Evolutionary conservation across 805 yeast genomes (phyloP).

Genomic region (Lipomyces sp.): DNA sequence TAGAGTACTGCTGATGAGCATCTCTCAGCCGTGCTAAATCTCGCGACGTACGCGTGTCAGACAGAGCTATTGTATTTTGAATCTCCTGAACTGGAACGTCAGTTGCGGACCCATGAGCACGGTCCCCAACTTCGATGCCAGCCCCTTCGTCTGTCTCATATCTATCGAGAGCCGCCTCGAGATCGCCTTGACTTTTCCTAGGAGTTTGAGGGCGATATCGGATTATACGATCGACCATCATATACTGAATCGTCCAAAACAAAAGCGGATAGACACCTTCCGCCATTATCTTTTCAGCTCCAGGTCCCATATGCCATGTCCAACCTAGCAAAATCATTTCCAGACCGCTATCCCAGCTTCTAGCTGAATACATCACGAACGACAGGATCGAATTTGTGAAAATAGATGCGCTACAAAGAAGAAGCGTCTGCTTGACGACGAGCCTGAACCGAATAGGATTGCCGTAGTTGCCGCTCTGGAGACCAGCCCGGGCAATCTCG

Average conservation of each 20-base stretch:
- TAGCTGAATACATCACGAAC: conserved; percentile 2
- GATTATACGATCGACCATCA: conserved; percentile 22
- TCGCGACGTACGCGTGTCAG: background rate
- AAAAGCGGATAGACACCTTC: conserved; percentile 22
- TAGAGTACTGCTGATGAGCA: background rate
- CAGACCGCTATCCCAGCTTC: background rate
- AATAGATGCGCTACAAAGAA: conserved; percentile 16
- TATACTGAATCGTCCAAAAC: conserved; percentile 19
- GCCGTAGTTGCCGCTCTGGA: conserved; percentile 22
- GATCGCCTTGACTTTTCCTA: conserved; percentile 1
- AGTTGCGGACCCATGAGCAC: background rate
- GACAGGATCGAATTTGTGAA: conserved; percentile 9
- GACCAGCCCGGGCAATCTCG: conserved; percentile 12
- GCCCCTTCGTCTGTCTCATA: background rate
- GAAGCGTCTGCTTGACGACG: conserved; percentile 23
- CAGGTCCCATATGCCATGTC: conserved; percentile 23
- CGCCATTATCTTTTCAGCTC: conserved; percentile 24
- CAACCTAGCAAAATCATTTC: conserved; percentile 19
- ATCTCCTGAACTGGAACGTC: background rate
- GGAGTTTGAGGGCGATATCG: conserved; percentile 6
- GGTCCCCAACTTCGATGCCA: background rate
- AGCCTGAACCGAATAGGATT: conserved; percentile 2
- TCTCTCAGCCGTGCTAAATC: background rate
- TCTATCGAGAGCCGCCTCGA: conserved; percentile 2
- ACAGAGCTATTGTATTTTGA: background rate